phyloP scores from a whole-genome alignment of 495 filamentous ascomycete species.

The Barbatosphaeria neglecta region DNA sequence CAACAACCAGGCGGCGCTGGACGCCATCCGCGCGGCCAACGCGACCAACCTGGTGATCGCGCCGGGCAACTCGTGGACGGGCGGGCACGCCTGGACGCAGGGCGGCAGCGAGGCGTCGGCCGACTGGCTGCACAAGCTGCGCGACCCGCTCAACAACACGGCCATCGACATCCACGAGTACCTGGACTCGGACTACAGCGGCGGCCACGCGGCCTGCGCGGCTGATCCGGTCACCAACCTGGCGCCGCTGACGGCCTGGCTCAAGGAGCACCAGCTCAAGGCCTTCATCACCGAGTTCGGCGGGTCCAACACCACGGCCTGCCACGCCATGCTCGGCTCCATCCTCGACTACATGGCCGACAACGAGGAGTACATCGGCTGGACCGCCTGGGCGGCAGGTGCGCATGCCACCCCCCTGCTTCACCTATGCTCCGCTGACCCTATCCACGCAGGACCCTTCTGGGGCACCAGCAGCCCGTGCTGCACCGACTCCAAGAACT shows the following conservation, averaged over 20 bases:
- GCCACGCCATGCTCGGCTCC: conserved; percentile 28
- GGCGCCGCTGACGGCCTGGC: conserved; percentile 32
- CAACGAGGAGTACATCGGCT: conserved; percentile 41
- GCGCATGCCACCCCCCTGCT: not conserved
- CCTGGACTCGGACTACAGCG: conserved; percentile 38
- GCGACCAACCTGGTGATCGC: conserved; percentile 37
- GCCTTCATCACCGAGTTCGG: conserved; percentile 45
- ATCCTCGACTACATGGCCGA: conserved; percentile 36
- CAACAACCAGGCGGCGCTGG: conserved; percentile 41
- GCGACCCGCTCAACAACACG: conserved; percentile 34
- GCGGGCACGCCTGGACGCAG: conserved; percentile 36
- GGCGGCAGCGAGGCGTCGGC: conserved; percentile 29
- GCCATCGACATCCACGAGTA: conserved; percentile 45
- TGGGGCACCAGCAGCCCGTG: conserved; percentile 36
- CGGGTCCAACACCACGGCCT: conserved; percentile 34
- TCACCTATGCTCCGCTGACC: not conserved
- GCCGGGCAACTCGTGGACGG: conserved; percentile 37
- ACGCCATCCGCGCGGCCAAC: conserved; percentile 30
- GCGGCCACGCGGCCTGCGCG: conserved; percentile 26
- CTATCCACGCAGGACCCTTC: conserved; percentile 16
- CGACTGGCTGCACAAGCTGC: conserved; percentile 29
- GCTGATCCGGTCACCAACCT: conserved; percentile 27
- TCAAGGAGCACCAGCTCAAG: conserved; percentile 36
- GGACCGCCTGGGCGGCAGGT: conserved; percentile 42
- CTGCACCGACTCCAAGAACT: conserved; percentile 31